Base-by-base conservation (phyloP, 495 filamentous ascomycete species). In the Annulohypoxylon maeteangense region DNA sequence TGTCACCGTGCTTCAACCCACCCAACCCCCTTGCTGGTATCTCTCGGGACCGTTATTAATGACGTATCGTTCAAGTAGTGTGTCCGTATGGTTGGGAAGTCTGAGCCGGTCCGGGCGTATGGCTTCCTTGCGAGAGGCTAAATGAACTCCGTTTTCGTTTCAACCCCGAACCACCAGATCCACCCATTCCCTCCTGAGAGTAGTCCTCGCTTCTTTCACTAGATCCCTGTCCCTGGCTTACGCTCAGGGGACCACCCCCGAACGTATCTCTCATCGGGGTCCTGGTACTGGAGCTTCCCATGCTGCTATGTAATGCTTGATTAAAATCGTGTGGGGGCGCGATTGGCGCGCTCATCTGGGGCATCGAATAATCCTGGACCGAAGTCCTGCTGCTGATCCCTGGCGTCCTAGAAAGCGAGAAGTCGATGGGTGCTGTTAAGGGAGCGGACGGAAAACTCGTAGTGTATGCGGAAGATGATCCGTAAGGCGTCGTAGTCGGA, bases 291-390 rank as follows among this genome's bases (percentile, higher is more conserved):
- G 78, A 75, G 56, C 63, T 76, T 7, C 74, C 67, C 74, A 84
- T 81, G 70, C 77, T 81, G n/a, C 81, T 76, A 31, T 84, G 82
- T 57, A 84, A 77, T n/a, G 81, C 82, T 72, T 83, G 81, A 8
- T 79, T 81, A 62, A 87, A 87, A 45, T 87, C 85, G 56, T 81
- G 81, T 0, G 84, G 80, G 32, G 84, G 82, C 5, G 82, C 82
- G 72, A 87, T 87, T 12, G 85, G 85, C 3, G 85, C 85, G 72
- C 83, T 85, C 79, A 87, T 80, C 71, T 87, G 85, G 4, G 85
- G 83, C 72, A 87, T 86, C 11, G 82, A 82, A 74, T 86, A 87
- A 60, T 87, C 84, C 11, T 75, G 77, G 16, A 79, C 75, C n/a
- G 78, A 72, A 7, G 71, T 76, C 62, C 80, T 73, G 27, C 53